Conservation (phyloP, 495 filamentous ascomycete genomes). For the Tuber magnatum region DNA sequence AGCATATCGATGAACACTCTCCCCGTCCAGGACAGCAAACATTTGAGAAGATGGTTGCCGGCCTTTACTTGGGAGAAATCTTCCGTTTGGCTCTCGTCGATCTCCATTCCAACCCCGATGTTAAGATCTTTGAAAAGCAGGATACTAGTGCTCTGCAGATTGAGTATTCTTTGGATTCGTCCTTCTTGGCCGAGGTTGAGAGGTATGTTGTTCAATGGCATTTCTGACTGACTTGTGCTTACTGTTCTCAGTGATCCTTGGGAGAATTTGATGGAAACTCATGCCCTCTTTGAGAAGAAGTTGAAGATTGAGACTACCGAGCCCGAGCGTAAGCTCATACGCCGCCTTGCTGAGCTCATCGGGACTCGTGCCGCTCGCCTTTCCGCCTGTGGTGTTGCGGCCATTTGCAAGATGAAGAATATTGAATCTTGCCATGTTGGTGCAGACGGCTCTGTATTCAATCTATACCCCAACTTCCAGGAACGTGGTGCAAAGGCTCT, state of each 20-base stretch:
- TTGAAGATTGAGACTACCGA: constrained; percentile 61
- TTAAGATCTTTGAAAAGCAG: constrained; percentile 74
- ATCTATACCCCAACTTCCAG: constrained; percentile 98
- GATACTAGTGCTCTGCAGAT: constrained; percentile 70
- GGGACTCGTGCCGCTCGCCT: constrained; percentile 89
- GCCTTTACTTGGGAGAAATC: constrained; percentile 89
- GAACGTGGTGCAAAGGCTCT: constrained; percentile 78
- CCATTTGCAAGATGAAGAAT: constrained; percentile 92
- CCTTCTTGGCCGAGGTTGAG: constrained; percentile 92
- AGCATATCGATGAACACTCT: constrained; percentile 83
- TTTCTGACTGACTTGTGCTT: constrained; percentile 3
- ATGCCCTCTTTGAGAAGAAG: constrained; percentile 66
- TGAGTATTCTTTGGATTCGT: constrained; percentile 80
- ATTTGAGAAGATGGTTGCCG: constrained; percentile 98
- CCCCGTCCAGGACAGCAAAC: constrained; percentile 91
- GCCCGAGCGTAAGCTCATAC: constrained; percentile 75
- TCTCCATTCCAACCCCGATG: constrained; percentile 66
- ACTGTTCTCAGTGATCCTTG: constrained; percentile 62
- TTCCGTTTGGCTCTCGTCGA: constrained; percentile 86
- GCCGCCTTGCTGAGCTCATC: constrained; percentile 83
- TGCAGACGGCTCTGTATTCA: constrained; percentile 93
- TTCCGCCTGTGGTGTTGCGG: constrained; percentile 86
- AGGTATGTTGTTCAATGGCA: constrained; percentile 48
- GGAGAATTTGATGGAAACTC: constrained; percentile 83
- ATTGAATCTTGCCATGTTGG: constrained; percentile 84